These are phyloP conservation scores for Canavalia gladiata DNA, from an alignment of 306 rosid genomes.

Conservation along the genomic window DNA sequence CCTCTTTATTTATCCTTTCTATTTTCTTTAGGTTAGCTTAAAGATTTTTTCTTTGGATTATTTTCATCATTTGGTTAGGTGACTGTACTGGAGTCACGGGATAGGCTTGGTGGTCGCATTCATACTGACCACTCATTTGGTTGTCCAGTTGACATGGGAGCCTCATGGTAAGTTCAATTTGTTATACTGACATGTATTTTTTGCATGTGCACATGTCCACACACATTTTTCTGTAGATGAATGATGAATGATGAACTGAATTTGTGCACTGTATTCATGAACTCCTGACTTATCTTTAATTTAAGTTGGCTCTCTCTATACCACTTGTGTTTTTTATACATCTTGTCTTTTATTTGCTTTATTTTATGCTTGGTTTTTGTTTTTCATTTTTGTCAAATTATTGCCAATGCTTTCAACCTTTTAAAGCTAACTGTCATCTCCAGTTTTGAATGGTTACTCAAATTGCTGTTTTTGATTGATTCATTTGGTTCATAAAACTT, in stretches of 20 bases:
- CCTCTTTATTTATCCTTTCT: not conserved
- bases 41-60: slow-evolving; percentile 37
- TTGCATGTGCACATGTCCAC: not conserved
- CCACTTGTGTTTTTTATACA: not conserved
- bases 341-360: not conserved
- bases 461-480: not conserved
- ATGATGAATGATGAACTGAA: slow-evolving; percentile 30
- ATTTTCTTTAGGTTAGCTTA: not conserved
- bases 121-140: slow-evolving; percentile 86
- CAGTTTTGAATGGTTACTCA: not conserved
- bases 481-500: not conserved
- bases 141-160: slow-evolving; percentile 93
- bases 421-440: not conserved
- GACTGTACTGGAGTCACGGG: slow-evolving; percentile 78
- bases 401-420: slow-evolving; percentile 5
- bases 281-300: not conserved
- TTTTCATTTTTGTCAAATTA: not conserved
- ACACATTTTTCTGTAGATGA: not conserved
- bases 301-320: not conserved
- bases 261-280: slow-evolving; percentile 3
- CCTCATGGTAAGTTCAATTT: slow-evolving; percentile 72
- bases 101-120: slow-evolving; percentile 87
- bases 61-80: slow-evolving; percentile 60
- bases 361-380: too few relatives aligned
- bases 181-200: slow-evolving; percentile 10